Evolutionary conservation across 2,329 filamentous ascomycete species (phyloP), one percentile per base, ranked within the genome.

Genomic region (Alternaria sp.): DNA sequence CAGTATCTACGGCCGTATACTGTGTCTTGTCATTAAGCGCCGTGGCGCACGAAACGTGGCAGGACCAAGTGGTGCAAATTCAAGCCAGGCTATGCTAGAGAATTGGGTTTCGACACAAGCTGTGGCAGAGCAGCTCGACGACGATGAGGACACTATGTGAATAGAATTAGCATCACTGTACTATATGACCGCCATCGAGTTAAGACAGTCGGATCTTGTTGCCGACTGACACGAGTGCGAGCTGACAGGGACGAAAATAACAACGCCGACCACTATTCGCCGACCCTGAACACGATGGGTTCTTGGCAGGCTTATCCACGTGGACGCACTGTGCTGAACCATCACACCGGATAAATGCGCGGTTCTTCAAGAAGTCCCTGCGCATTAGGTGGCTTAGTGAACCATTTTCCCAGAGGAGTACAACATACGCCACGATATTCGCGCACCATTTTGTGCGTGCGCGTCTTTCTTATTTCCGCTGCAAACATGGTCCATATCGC

Each of bases 1-100:
- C 80, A 92, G 91, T 71, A 97, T 99, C 74, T 97, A 97, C 80
- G 93, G 95, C 11, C 91, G 93, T 69, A 93, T 97, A 48, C 83
- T 99, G 27, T 98, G 94, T 79, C 85, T 99, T 60, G 91, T 99
- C 9, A 90, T 99, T 78, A 92, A 90, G 76, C 89, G 90, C 63
- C 90, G 89, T 66, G 85, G 83, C 49, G 65, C 57, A 9, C 70
- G 71, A 20, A 63, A 57, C 27, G 55, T 60, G 22, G 45, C 67
- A 38, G 67, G 66, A 48, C 67, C 64, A 49, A 65, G 52, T 53
- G 62, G 57, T 46, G 65, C 70, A 36, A 59, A 57, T 12, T 74
- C 77, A 25, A 76, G 74, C 50, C 78, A 80, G 59, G 71, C 77
- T 56, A 80, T 81, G 78, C 62, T 81, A 45, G 79, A 80, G 65